Conservation (phyloP, 2,329 filamentous ascomycete species). For the Chrysosporium queenslandicum region DNA sequence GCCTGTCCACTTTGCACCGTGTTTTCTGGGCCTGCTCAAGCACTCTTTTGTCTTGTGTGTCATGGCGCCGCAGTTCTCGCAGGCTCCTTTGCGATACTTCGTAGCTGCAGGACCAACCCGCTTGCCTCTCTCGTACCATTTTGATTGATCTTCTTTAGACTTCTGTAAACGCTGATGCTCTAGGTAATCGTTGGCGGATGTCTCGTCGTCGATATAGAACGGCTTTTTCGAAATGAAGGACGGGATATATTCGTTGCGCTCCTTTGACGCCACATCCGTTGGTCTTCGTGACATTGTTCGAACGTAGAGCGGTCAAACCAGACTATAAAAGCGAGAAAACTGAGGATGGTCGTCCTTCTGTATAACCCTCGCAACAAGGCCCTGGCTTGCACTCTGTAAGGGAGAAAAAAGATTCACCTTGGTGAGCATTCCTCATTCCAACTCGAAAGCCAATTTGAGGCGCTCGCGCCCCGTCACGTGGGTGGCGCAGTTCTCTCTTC, state of each 20-base stretch:
- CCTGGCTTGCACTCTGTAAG: not conserved
- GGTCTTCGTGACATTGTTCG: slow-evolving; percentile 42
- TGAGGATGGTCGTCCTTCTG: not conserved
- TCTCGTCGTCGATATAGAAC: slow-evolving; percentile 79
- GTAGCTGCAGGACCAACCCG: slow-evolving; percentile 79
- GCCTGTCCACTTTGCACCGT: slow-evolving; percentile 84
- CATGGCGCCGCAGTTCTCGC: slow-evolving; percentile 97
- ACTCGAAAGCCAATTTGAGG: not conserved
- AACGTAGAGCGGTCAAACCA: not conserved
- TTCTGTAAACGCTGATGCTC: slow-evolving; percentile 87
- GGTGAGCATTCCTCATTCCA: not conserved
- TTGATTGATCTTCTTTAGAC: slow-evolving; percentile 56
- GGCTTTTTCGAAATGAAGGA: slow-evolving; percentile 96
- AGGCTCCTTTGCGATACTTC: slow-evolving; percentile 95
- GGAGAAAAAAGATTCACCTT: not conserved
- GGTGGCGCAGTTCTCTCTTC: not conserved
- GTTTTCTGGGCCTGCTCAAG: slow-evolving; percentile 74
- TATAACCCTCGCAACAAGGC: not conserved
- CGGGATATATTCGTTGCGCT: slow-evolving; percentile 97
- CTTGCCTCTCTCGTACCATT: slow-evolving; percentile 89
- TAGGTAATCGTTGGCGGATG: slow-evolving; percentile 73
- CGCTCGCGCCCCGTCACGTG: not conserved
- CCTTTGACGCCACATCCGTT: slow-evolving; percentile 53
- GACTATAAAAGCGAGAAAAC: not conserved
- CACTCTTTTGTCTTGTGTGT: slow-evolving; percentile 94